These are phyloP conservation scores for Umbelopsis ramanniana DNA, from an alignment of 192 early-diverging fungal genomes.

Conservation along the genomic window DNA sequence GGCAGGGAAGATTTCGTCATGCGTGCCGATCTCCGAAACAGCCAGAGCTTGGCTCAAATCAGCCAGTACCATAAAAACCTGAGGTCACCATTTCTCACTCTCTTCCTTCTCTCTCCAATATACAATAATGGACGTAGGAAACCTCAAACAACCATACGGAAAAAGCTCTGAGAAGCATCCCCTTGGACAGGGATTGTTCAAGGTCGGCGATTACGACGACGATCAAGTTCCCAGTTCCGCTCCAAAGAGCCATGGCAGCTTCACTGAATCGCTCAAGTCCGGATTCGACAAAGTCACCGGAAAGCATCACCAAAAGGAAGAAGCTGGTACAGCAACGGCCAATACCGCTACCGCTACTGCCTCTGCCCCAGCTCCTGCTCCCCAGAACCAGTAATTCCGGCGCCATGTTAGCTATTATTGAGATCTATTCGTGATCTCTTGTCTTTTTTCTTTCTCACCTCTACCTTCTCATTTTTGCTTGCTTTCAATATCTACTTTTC, in stretches of 20 bases:
- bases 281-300: background rate
- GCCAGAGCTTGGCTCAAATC: background rate
- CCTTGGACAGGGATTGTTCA: conserved; percentile 5
- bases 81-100: background rate
- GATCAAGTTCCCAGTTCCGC: background rate
- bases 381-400: background rate
- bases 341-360: background rate
- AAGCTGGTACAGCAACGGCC: background rate
- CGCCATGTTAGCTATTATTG: background rate
- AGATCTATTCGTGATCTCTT: too few relatives aligned
- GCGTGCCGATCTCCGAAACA: background rate
- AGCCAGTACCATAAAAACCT: background rate
- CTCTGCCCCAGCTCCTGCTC: background rate
- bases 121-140: conserved; percentile 28
- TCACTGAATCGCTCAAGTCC: background rate
- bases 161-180: conserved; percentile 4
- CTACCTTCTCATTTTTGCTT: background rate
- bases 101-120: background rate
- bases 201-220: conserved; percentile 28
- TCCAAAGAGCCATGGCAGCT: conserved; percentile 3
- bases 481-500: background rate
- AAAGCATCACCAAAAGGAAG: background rate
- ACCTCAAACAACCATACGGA: background rate
- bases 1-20: conserved; percentile 7
- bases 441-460: background rate